Base-by-base conservation (phyloP, 352 stramenopile species). In the Phytophthora syringae region DNA sequence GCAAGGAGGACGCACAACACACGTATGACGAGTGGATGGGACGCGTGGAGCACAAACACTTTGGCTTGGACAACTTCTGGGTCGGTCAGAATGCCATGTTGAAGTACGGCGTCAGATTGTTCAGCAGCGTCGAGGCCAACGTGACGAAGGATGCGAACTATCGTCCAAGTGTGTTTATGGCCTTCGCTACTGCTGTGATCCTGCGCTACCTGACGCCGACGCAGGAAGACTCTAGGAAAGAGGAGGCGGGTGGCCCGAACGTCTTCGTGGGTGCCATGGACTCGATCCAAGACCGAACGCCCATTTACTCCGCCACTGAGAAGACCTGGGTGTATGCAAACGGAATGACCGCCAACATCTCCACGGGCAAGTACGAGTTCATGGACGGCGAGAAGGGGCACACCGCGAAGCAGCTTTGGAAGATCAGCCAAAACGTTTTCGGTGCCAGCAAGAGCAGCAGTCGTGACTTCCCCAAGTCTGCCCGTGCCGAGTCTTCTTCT, bases 41-140 rank as follows among this genome's bases (percentile, higher is more conserved):
- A 42, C 83, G 95, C 15, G 48, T 98, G 37, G 51, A 86, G 24
- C 90, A 98, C 45, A n/a, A 25, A 13, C 60, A 75, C 55, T 98
- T 98, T 77, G 93, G 95, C 13, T 67, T 98, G 22, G 90, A 92
- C 49, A 96, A 86, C 28, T 98, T 98, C 74, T 98, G 97, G 76
- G 92, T 98, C 47, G 82, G 73, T 7, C 93, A 98, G 79, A 98
- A 98, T 74, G 90, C 88, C 5, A 70, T 86, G 59, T 50, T 85
- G 52, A 83, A 82, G 68, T 80, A 75, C 36, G 27, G 60, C 34
- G 79, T 86, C 2, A 69, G 82, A 3, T 52, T 92, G 0, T 72
- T 92, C 21, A 67, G 42, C 48, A 69, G 49, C 11, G 66, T 87
- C 24, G 28, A 67, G 2, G 18, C 34, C 27, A 71, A 61, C 18